A percentile compares a stretch with the other conserved stretches of the same genome.
These are phyloP conservation scores for Globisporangium irregulare DNA, from an alignment of 352 stramenopile species.

Conservation along the genomic window DNA sequence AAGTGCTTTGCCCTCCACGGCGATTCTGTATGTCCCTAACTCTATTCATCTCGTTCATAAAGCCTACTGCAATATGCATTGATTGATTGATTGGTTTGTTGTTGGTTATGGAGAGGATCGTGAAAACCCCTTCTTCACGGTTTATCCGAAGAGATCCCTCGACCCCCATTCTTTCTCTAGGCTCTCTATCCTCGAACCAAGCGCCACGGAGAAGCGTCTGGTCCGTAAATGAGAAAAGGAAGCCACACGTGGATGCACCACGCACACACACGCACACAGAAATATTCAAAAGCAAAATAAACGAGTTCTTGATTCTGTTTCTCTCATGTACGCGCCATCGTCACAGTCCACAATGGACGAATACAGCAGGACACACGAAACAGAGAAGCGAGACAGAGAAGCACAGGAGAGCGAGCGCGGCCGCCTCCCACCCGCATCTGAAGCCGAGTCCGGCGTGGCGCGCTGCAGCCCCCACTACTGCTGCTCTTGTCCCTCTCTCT, in stretches of 20 bases:
- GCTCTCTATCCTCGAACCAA: constrained; percentile 17
- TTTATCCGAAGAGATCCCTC: constrained; percentile 51
- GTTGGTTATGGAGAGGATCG: constrained; percentile 41
- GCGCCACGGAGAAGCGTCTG: constrained; percentile 8
- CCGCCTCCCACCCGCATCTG: too few species aligned
- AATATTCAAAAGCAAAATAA: not conserved
- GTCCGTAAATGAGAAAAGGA: constrained; percentile 7
- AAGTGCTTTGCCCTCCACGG: too few species aligned
- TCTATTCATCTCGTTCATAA: not conserved
- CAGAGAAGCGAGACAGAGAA: too few species aligned
- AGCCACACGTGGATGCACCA: not conserved
- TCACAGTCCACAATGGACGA: too few species aligned
- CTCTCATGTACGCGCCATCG: too few species aligned
- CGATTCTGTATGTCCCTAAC: too few species aligned
- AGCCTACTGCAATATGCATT: not conserved
- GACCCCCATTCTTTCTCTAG: constrained; percentile 42
- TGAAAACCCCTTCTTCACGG: constrained; percentile 57
- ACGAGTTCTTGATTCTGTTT: too few species aligned
- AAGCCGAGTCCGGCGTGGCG: too few species aligned
- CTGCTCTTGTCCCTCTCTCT: not conserved
- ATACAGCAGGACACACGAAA: too few species aligned
- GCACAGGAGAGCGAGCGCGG: too few species aligned
- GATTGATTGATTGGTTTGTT: constrained; percentile 7
- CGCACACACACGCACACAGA: not conserved
- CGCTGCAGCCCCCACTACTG: not conserved